Evolutionary conservation across 129 eudicot species (phyloP).

Genomic region (Saposhnikovia divaricata): DNA sequence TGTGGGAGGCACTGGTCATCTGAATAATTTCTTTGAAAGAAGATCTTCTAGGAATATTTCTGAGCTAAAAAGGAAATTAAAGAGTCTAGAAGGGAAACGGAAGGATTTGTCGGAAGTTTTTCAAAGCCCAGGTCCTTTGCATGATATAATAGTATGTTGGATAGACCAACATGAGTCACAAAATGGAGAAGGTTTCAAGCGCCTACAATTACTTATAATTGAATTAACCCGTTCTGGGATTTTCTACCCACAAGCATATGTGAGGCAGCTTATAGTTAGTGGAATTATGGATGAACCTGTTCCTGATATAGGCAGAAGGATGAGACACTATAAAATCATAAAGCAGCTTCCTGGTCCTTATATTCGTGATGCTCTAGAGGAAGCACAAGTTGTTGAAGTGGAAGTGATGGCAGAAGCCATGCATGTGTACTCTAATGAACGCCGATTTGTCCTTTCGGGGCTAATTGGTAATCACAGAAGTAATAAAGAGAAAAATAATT

Average conservation of each 20-base stretch:
- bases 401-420: constrained; percentile 47
- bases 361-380: constrained; percentile 54
- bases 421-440: constrained; percentile 71
- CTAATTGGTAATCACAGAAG: constrained; percentile 22
- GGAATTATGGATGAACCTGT: constrained; percentile 53
- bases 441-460: constrained; percentile 65
- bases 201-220: constrained; percentile 62
- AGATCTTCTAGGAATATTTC: constrained; percentile 7
- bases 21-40: constrained; percentile 15
- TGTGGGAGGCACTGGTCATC: constrained; percentile 8
- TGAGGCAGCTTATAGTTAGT: constrained; percentile 81
- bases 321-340: constrained; percentile 67
- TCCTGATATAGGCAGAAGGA: constrained; percentile 46
- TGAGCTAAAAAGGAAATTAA: constrained; percentile 17
- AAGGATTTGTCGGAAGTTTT: constrained; percentile 40
- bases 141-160: constrained; percentile 93
- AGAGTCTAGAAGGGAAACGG: constrained; percentile 20
- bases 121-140: constrained; percentile 85
- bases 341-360: constrained; percentile 68
- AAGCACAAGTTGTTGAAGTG: constrained; percentile 46
- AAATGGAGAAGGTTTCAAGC: constrained; percentile 67
- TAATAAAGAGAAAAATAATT: constrained; percentile 4
- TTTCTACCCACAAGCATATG: constrained; percentile 79
- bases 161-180: constrained; percentile 86
- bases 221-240: constrained; percentile 70